These are phyloP conservation scores for Aspergillus sp. DNA, from an alignment of 2,329 filamentous ascomycete genomes.

Conservation along the genomic window DNA sequence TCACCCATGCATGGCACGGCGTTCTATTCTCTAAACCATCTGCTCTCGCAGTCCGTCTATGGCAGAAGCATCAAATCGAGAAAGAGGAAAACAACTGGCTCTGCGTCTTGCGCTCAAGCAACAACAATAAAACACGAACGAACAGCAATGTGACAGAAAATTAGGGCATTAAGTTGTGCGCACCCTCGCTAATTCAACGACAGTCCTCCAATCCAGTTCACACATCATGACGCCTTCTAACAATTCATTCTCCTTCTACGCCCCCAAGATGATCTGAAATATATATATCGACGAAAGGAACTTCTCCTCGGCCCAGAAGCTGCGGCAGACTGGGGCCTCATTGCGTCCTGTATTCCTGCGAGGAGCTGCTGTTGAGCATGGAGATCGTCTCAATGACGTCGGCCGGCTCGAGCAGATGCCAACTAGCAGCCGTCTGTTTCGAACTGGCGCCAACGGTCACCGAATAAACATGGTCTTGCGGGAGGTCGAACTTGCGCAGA, in stretches of 20 bases:
- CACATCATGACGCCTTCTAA: constrained; percentile 5
- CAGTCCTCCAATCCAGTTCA: not conserved
- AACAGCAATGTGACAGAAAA: not conserved
- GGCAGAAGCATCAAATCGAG: not conserved
- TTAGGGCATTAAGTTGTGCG: not conserved
- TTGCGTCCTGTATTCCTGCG: constrained; percentile 5
- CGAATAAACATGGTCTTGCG: constrained; percentile 72
- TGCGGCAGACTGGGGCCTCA: not conserved
- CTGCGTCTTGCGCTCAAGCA: not conserved
- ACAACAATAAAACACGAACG: not conserved
- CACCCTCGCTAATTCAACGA: constrained; percentile 1
- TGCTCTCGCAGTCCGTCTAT: not conserved
- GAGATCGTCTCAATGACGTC: constrained; percentile 73
- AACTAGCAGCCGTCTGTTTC: constrained; percentile 86
- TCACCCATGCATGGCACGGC: too few species aligned
- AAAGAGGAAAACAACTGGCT: not conserved
- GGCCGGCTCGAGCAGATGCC: constrained; percentile 82
- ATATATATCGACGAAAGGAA: not conserved
- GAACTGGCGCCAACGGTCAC: constrained; percentile 89
- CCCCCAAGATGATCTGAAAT: not conserved
- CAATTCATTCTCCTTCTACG: not conserved
- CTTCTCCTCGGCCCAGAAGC: not conserved
- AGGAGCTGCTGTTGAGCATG: constrained; percentile 49
- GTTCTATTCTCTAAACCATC: constrained; percentile 1
- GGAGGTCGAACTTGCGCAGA: constrained; percentile 57